Conservation (phyloP, 2,329 filamentous ascomycete species). For the Pseudocercospora vitis region DNA sequence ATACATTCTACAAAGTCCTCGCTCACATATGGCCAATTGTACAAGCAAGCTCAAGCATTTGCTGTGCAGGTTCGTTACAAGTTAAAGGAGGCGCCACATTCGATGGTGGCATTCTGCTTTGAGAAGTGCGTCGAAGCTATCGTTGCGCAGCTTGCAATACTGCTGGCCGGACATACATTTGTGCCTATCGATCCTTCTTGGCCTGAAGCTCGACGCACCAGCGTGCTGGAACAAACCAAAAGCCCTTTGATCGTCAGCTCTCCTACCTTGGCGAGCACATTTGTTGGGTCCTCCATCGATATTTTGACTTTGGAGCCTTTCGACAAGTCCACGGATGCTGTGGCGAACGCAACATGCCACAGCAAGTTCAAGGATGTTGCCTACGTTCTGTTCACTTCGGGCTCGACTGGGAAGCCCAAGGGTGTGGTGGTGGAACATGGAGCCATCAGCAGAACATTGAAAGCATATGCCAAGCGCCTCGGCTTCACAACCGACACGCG, state of each 20-base stretch:
- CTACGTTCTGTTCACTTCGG: neutral
- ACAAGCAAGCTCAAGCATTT: too few species aligned
- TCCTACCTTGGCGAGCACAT: too few species aligned
- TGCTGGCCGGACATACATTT: constrained; percentile 40
- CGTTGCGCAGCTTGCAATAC: constrained; percentile 41
- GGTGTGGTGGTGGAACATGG: neutral
- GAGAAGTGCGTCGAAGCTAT: constrained; percentile 40
- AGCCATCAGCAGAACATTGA: neutral
- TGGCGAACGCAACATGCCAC: too few species aligned
- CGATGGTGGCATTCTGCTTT: neutral
- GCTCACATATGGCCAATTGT: neutral
- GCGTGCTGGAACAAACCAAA: neutral
- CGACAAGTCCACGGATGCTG: too few species aligned
- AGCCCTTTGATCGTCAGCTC: too few species aligned
- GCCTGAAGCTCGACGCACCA: neutral
- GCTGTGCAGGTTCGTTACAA: too few species aligned
- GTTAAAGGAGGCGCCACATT: too few species aligned
- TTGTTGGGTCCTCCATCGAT: too few species aligned
- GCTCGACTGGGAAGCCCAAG: neutral
- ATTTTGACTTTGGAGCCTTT: too few species aligned
- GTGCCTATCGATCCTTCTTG: constrained; percentile 19
- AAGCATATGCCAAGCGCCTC: neutral
- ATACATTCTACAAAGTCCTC: too few species aligned
- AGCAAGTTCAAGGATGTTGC: too few species aligned
- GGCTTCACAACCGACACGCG: neutral